Percentiles rank a stretch among this genome's conserved stretches.
Conservation (phyloP, 805 yeast genomes). For the Yarrowia hollandica region DNA sequence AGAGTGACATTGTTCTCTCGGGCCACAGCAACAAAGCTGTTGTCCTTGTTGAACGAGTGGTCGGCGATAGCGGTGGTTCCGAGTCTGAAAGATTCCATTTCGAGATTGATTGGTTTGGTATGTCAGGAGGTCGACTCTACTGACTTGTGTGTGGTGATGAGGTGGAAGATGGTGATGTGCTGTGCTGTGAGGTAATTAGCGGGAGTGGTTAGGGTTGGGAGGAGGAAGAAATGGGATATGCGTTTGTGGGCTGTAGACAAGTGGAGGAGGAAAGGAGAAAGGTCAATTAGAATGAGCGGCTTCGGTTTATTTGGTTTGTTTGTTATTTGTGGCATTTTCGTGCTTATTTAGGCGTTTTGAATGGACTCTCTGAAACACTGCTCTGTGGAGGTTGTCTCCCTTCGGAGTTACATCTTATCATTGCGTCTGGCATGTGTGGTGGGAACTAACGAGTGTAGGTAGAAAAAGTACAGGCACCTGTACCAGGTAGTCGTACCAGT, state of each 20-base stretch:
- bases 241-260: background rate
- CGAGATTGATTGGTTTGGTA: background rate
- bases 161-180: background rate
- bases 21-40: conserved; percentile 71
- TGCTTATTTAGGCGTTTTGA: background rate
- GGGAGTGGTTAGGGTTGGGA: background rate
- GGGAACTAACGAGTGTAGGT: too few species aligned
- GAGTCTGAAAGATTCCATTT: conserved; percentile 40
- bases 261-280: background rate
- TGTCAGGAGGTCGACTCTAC: conserved; percentile 44
- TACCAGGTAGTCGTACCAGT: too few species aligned
- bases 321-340: background rate
- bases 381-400: too few species aligned
- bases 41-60: conserved; percentile 79
- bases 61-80: conserved; percentile 87
- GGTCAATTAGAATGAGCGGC: background rate
- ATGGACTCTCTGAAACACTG: too few species aligned
- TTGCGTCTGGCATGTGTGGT: conserved; percentile 1
- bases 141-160: conserved; percentile 30
- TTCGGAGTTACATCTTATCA: background rate
- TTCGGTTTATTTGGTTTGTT: background rate
- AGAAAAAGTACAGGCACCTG: too few species aligned
- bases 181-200: conserved; percentile 17
- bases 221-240: background rate
- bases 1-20: conserved; percentile 64